Conservation (phyloP, 2,329 filamentous ascomycete genomes). For the Fusarium graminum region DNA sequence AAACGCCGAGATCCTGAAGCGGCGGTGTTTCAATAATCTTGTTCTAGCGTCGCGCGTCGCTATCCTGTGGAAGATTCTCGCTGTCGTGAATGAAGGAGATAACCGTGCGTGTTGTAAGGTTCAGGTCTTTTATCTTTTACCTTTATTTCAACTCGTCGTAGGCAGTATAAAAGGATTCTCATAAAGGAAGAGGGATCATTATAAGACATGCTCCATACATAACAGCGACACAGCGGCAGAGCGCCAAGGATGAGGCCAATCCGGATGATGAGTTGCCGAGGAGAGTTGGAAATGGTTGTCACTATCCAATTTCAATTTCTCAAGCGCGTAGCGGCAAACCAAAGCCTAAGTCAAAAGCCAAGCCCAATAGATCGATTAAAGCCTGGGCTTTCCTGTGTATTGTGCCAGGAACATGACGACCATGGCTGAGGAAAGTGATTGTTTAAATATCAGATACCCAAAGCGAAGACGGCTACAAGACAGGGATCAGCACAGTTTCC, state of each 20-base stretch:
- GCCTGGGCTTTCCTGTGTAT: constrained; percentile 1
- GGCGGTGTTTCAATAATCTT: constrained; percentile 24
- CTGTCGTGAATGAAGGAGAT: constrained; percentile 10
- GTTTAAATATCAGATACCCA: neutral
- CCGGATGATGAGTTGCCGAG: constrained; percentile 38
- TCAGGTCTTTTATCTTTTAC: constrained; percentile 1
- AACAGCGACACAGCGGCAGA: constrained; percentile 3
- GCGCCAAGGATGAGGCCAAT: constrained; percentile 34
- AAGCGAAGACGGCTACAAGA: neutral
- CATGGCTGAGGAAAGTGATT: neutral
- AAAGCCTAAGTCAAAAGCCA: constrained; percentile 21
- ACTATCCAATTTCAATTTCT: constrained; percentile 38
- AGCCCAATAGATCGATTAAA: constrained; percentile 10
- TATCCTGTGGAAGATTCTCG: constrained; percentile 5
- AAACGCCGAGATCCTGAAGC: constrained; percentile 17
- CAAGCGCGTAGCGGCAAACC: constrained; percentile 37
- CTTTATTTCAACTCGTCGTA: neutral
- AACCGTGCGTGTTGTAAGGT: neutral
- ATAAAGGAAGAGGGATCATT: neutral
- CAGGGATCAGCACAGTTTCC: constrained; percentile 28
- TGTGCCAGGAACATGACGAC: constrained; percentile 27
- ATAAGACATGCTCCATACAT: neutral
- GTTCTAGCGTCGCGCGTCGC: constrained; percentile 31
- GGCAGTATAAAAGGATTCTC: constrained; percentile 3
- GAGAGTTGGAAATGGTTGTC: constrained; percentile 19